Base-by-base conservation (phyloP, 192 early-diverging fungal species). In the Geranomyces michiganensis region DNA sequence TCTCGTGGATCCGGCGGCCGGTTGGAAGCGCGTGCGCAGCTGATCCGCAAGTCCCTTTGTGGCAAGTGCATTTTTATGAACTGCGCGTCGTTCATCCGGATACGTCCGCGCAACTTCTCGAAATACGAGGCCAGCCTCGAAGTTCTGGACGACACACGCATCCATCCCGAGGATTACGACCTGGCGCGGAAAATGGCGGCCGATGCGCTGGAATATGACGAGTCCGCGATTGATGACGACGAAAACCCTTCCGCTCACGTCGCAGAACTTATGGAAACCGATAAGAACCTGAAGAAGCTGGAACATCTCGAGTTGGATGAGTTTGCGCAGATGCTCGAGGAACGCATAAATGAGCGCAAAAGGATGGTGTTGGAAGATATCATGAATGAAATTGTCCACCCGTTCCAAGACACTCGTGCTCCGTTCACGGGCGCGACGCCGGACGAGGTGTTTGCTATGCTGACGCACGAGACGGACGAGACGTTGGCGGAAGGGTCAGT, bases 131-230 rank as follows among this genome's bases (percentile, higher is more conserved):
- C 82, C 47, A 76, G 71, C 2, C 56, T 77, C 19, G 96, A 97
- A 74, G 83, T 93, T 31, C 81, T 99, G 36, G 97, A 99, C 79
- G 90, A 92, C 62, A 99, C 95, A 32, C 88, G 95, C 45, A 92
- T 99, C 56, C 97, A 98, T 76, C 94, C 93, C 7, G 90, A 96
- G 77, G 92, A 98, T 75, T 99, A 99, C 71, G 91, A 92, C 33
- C 78, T 98, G 45, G 96, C 96, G 0, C 87, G 96, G 32, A 95
- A 99, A 80, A 98, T 98, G 95, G 95, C 93, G 14, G 89, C 92
- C 5, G 96, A 96, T 74, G 95, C 96, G 0, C 79, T 98, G 53
- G 97, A 97, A 73, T 87, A 95, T 61, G 84, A 82, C 46, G 83
- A 83, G 36, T 58, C 60, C 30, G 72, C 87, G 53, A 87, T 89